Conservation (phyloP, 2,329 filamentous ascomycete genomes). For the Epichloe gansuensis region DNA sequence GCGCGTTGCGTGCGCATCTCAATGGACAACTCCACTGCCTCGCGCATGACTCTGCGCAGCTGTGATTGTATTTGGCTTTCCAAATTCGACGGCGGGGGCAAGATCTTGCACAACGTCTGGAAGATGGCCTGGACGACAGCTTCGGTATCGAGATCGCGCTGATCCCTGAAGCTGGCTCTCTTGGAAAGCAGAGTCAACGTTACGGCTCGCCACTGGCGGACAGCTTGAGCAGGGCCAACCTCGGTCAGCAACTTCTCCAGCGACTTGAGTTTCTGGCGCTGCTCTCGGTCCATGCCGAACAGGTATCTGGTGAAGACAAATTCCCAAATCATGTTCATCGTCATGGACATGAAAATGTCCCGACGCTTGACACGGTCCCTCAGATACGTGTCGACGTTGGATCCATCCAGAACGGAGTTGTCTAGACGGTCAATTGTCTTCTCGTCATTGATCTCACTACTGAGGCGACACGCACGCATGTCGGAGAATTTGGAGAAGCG, state of each 20-base stretch:
- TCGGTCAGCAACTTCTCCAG: constrained; percentile 86
- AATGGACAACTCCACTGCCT: constrained; percentile 81
- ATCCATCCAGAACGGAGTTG: constrained; percentile 86
- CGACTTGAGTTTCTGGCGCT: constrained; percentile 92
- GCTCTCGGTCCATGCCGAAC: constrained; percentile 96
- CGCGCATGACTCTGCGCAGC: constrained; percentile 73
- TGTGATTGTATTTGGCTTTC: constrained; percentile 73
- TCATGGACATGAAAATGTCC: constrained; percentile 96
- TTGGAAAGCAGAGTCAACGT: constrained; percentile 81
- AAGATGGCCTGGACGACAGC: constrained; percentile 83
- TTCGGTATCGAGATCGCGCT: constrained; percentile 83
- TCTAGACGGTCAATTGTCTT: constrained; percentile 90
- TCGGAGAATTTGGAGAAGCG: constrained; percentile 98
- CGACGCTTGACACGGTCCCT: constrained; percentile 76
- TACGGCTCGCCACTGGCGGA: constrained; percentile 93
- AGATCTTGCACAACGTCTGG: constrained; percentile 67
- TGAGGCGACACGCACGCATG: constrained; percentile 72
- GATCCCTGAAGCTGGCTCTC: constrained; percentile 65
- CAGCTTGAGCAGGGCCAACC: constrained; percentile 76
- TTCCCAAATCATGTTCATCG: constrained; percentile 99
- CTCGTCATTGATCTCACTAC: constrained; percentile 76
- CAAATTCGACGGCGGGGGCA: constrained; percentile 74
- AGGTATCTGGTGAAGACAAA: constrained; percentile 96
- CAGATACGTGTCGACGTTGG: constrained; percentile 81
- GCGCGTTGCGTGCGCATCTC: constrained; percentile 96